These are phyloP conservation scores for Stentor coeruleus DNA, from an alignment of 73 alveolate genomes.

Conservation along the genomic window DNA sequence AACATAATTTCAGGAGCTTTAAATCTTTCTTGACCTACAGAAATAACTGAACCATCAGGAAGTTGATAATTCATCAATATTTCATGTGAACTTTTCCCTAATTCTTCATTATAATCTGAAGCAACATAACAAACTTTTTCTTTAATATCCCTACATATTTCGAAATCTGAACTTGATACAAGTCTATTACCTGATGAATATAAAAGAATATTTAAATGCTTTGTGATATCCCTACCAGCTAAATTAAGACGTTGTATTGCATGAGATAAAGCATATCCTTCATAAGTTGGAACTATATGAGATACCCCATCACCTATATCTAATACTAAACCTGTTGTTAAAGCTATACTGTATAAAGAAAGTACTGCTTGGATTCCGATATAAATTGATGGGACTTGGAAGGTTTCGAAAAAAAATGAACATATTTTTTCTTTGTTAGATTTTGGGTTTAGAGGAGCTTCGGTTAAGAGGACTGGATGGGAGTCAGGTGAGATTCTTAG, in stretches of 20 bases:
- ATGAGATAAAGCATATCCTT: slow-evolving; percentile 77
- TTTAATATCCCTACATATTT: slow-evolving; percentile 75
- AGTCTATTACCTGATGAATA: slow-evolving; percentile 60
- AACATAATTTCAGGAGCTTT: slow-evolving; percentile 78
- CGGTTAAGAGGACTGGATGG: slow-evolving; percentile 71
- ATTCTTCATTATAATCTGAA: slow-evolving; percentile 40
- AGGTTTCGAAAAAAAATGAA: slow-evolving; percentile 71
- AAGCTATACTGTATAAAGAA: slow-evolving; percentile 70
- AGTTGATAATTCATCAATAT: slow-evolving; percentile 62
- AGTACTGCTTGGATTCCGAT: slow-evolving; percentile 67
- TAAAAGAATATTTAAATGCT: slow-evolving; percentile 62
- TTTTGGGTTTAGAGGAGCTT: slow-evolving; percentile 84
- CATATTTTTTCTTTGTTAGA: slow-evolving; percentile 69
- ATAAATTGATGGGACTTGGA: slow-evolving; percentile 75
- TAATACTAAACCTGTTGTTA: slow-evolving; percentile 75
- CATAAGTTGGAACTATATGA: slow-evolving; percentile 73
- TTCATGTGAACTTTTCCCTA: slow-evolving; percentile 1
- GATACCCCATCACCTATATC: slow-evolving; percentile 85
- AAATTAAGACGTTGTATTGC: slow-evolving; percentile 78
- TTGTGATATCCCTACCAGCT: slow-evolving; percentile 87
- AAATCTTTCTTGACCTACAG: slow-evolving; percentile 65
- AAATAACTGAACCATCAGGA: slow-evolving; percentile 68
- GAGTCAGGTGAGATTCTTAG: slow-evolving; percentile 78
- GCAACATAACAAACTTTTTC: slow-evolving; percentile 77
- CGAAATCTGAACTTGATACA: slow-evolving; percentile 71